Conservation (phyloP, 2,329 filamentous ascomycete species). For the Aspergillus sp. region DNA sequence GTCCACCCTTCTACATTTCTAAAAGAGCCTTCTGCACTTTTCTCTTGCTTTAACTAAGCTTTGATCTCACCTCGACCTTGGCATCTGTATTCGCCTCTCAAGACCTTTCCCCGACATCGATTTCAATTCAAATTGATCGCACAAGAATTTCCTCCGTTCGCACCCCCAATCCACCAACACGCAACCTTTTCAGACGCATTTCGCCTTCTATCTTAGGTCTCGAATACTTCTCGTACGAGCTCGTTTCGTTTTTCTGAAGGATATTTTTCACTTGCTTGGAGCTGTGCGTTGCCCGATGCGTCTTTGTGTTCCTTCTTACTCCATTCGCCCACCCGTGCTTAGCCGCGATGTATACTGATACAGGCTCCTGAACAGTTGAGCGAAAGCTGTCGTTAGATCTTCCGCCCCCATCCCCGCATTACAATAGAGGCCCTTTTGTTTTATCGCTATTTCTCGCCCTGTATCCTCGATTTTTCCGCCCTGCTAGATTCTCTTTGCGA, state of each 20-base stretch:
- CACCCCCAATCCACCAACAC: slow-evolving; percentile 10
- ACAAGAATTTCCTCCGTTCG: slow-evolving; percentile 27
- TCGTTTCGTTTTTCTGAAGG: slow-evolving; percentile 1
- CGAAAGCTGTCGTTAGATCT: slow-evolving; percentile 23
- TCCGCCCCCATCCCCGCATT: slow-evolving; percentile 10
- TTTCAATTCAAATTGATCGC: slow-evolving; percentile 23
- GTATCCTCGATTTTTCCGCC: neutral
- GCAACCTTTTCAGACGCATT: slow-evolving; percentile 21
- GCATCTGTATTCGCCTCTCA: slow-evolving; percentile 15
- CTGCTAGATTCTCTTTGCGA: slow-evolving; percentile 10
- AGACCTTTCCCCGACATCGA: slow-evolving; percentile 19
- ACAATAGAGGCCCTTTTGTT: slow-evolving; percentile 18
- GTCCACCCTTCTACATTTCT: slow-evolving; percentile 2
- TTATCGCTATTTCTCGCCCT: slow-evolving; percentile 2
- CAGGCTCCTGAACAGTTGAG: slow-evolving; percentile 19
- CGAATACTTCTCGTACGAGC: neutral
- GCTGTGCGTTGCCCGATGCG: slow-evolving; percentile 7
- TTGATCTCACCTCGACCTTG: slow-evolving; percentile 12
- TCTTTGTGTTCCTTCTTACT: neutral
- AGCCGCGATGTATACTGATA: slow-evolving; percentile 18
- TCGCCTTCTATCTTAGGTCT: slow-evolving; percentile 19
- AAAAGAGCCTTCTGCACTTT: neutral
- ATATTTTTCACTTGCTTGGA: slow-evolving; percentile 11
- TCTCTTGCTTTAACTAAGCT: slow-evolving; percentile 4
- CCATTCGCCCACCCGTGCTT: neutral